phyloP scores from a whole-genome alignment of 306 rosid genomes.

The Lupinus albus region DNA sequence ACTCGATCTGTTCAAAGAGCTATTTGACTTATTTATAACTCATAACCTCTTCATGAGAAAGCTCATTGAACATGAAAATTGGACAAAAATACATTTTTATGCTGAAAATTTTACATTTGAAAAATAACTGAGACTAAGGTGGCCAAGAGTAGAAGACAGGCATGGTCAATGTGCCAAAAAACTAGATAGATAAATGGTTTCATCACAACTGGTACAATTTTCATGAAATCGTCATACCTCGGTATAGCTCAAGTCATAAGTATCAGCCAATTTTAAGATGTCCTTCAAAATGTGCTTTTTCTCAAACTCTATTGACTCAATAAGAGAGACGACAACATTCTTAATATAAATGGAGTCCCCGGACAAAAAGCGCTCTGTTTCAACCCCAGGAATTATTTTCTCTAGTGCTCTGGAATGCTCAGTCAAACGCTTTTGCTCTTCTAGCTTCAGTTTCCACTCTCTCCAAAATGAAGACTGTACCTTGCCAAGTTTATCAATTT shows the following conservation, averaged over 20 bases:
- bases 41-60: constrained; percentile 25
- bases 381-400: constrained; percentile 87
- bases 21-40: constrained; percentile 33
- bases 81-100: constrained; percentile 27
- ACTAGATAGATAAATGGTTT: constrained; percentile 25
- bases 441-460: constrained; percentile 92
- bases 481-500: constrained; percentile 67
- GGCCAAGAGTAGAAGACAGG: constrained; percentile 22
- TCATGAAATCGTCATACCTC: constrained; percentile 62
- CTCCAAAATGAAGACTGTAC: constrained; percentile 95
- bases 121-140: constrained; percentile 9
- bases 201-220: not conserved
- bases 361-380: constrained; percentile 82
- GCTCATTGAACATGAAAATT: constrained; percentile 26
- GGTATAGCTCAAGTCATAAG: constrained; percentile 66
- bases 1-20: constrained; percentile 15
- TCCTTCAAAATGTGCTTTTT: constrained; percentile 82
- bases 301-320: constrained; percentile 76
- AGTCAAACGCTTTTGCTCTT: constrained; percentile 78
- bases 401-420: constrained; percentile 82
- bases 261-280: constrained; percentile 67
- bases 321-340: constrained; percentile 67
- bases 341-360: constrained; percentile 72
- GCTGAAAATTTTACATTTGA: constrained; percentile 32
- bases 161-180: constrained; percentile 26